A percentile compares a stretch with the other conserved stretches of the same genome.
These are phyloP conservation scores for Aspergillus sp. DNA, from an alignment of 2,329 filamentous ascomycete genomes.

Conservation along the genomic window DNA sequence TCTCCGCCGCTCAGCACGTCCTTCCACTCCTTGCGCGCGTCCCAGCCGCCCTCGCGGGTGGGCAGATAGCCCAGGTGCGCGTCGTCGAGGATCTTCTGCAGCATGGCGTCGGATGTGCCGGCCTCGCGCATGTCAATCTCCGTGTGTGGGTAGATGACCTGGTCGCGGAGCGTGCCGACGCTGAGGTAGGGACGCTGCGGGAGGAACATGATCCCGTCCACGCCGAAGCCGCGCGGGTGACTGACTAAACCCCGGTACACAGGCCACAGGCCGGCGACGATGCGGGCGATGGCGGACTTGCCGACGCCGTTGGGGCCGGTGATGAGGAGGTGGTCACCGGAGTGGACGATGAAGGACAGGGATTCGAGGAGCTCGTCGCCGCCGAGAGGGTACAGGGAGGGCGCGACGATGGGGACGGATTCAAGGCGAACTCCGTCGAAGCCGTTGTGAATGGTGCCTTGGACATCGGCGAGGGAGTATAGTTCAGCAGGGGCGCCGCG, in stretches of 20 bases:
- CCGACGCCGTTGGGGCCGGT: constrained; percentile 93
- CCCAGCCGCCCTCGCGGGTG: constrained; percentile 91
- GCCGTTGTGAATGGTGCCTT: constrained; percentile 89
- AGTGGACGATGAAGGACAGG: constrained; percentile 82
- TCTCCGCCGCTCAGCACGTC: constrained; percentile 95
- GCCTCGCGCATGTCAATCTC: constrained; percentile 89
- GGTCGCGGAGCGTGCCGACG: constrained; percentile 88
- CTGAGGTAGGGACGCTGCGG: constrained; percentile 91
- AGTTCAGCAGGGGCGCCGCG: constrained; percentile 69
- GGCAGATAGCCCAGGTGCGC: constrained; percentile 86
- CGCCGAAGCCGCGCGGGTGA: constrained; percentile 72
- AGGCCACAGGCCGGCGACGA: constrained; percentile 92
- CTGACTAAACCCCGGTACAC: constrained; percentile 91
- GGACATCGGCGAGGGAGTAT: constrained; percentile 85
- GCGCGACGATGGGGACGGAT: constrained; percentile 88
- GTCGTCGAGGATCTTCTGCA: constrained; percentile 75
- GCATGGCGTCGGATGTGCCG: constrained; percentile 71
- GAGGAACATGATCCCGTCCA: constrained; percentile 97
- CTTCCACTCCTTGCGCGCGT: constrained; percentile 97
- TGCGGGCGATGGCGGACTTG: constrained; percentile 82
- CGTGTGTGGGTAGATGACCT: constrained; percentile 96
- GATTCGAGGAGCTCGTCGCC: constrained; percentile 90
- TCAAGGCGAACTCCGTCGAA: constrained; percentile 94
- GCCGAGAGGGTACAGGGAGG: constrained; percentile 80
- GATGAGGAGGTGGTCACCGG: constrained; percentile 89